Evolutionary conservation across 1,139 yeast species (phyloP), one percentile per base, ranked within the genome.

Genomic region (Saccharomycopsis phalli): DNA sequence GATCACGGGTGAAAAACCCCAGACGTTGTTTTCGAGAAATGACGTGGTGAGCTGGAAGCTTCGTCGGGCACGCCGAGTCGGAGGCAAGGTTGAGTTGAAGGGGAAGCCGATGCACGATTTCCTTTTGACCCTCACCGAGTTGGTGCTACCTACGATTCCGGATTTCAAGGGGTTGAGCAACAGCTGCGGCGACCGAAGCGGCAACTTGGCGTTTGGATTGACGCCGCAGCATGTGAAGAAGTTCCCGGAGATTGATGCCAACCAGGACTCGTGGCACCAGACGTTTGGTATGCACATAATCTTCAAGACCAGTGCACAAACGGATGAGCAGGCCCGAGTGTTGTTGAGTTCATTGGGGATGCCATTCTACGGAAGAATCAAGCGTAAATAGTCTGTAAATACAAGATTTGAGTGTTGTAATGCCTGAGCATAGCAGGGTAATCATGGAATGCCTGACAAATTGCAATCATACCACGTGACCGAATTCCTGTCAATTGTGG

Each of bases 211-310:
- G 14, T 79, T 93, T 56, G 96, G 96, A 33, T 64, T 93, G 50
- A 74, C 73, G 36, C 74, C 86, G 2, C 86, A 81, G 44, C 87
- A 84, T 53, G 76, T 83, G 44, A 75, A 76, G 54, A 71, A 69
- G 53, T 93, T 93, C 70, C 98, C 99, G 2, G 98, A 93, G 62
- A 76, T 93, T 48, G 95, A 88, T 58, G 75, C 79, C 45, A 87
- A 81, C 63, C 91, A 81, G 59, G 98, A 88, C 59, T 68, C 82
- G 52, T 91, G 91, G 81, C 93, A 95, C 34, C 74, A 70, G 52
- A 75, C 88, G 40, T 84, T 78, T 58, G 97, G 96, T 47, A 71
- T 91, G 66, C 82, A 87, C 56, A 70, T 91, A 44, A 83, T 88
- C 33, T 66, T 91, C 51, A 84, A 82, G 57, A 91, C 98, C 23